Evolutionary conservation across 192 early-diverging fungal genomes (phyloP).

Genomic region (Gonapodya sp.): DNA sequence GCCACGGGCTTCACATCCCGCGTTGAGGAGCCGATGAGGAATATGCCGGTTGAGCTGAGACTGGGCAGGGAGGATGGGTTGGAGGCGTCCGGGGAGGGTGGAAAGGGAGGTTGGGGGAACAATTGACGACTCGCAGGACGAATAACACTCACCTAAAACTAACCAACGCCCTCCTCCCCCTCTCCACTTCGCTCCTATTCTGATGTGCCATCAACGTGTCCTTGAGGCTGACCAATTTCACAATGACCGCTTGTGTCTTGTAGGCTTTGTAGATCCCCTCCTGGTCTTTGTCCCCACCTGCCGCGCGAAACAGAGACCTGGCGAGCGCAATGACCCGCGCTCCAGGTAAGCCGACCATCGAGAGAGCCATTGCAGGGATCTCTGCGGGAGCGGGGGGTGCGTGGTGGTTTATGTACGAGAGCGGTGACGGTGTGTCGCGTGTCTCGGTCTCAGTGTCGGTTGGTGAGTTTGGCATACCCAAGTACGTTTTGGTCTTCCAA

Average conservation of each 20-base stretch:
- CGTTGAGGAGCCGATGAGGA: constrained; percentile 66
- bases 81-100: no score
- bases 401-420: constrained; percentile 54
- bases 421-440: constrained; percentile 19
- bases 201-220: constrained; percentile 87
- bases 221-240: constrained; percentile 81
- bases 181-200: constrained; percentile 79
- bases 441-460: no score
- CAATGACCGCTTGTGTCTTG: constrained; percentile 76
- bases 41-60: constrained; percentile 67
- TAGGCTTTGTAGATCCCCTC: constrained; percentile 47
- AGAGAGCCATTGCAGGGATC: constrained; percentile 44
- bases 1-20: constrained; percentile 60
- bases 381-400: constrained; percentile 58
- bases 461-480: not conserved
- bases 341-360: constrained; percentile 40
- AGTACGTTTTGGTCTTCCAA: constrained; percentile 22
- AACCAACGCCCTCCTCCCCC: constrained; percentile 71
- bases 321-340: not conserved
- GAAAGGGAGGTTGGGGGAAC: no score
- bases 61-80: constrained; percentile 28
- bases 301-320: not conserved
- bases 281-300: constrained; percentile 28
- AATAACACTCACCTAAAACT: constrained; percentile 47
- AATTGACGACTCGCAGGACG: constrained; percentile 11